These are phyloP conservation scores for Ballota nigra DNA, from an alignment of 257 asterid genomes.

Conservation along the genomic window DNA sequence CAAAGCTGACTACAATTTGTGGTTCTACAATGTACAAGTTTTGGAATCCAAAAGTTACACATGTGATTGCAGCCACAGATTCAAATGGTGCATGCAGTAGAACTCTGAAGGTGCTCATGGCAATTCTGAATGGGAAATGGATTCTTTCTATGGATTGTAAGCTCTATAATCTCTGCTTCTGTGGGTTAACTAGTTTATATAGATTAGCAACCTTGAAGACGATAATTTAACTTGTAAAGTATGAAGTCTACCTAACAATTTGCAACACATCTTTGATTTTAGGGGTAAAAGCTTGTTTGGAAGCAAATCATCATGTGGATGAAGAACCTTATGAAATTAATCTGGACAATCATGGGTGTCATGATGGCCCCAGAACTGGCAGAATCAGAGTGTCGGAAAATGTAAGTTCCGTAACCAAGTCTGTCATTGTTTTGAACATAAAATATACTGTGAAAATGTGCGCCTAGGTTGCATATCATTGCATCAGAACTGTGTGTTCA, in stretches of 20 bases:
- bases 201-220: not conserved
- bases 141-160: conserved; percentile 75
- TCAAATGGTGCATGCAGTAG: conserved; percentile 76
- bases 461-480: not conserved
- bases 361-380: conserved; percentile 77
- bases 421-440: not conserved
- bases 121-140: conserved; percentile 84
- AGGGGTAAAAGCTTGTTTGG: conserved; percentile 84
- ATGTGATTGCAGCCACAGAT: conserved; percentile 82
- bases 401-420: conserved; percentile 40
- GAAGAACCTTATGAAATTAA: conserved; percentile 80
- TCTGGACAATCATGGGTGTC: conserved; percentile 75
- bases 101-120: conserved; percentile 90
- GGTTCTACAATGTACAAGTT: conserved; percentile 69
- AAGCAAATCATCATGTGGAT: conserved; percentile 46
- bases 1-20: conserved; percentile 49
- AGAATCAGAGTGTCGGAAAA: conserved; percentile 52
- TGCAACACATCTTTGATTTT: conserved; percentile 10
- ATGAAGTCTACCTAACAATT: conserved; percentile 14
- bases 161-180: conserved; percentile 25
- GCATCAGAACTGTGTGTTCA: not conserved
- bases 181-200: not conserved
- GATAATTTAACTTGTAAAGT: not conserved
- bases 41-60: conserved; percentile 78
- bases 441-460: not conserved